Evolutionary conservation across 768 basidiomycete genomes (phyloP).

Genomic region (Suillus lakei): DNA sequence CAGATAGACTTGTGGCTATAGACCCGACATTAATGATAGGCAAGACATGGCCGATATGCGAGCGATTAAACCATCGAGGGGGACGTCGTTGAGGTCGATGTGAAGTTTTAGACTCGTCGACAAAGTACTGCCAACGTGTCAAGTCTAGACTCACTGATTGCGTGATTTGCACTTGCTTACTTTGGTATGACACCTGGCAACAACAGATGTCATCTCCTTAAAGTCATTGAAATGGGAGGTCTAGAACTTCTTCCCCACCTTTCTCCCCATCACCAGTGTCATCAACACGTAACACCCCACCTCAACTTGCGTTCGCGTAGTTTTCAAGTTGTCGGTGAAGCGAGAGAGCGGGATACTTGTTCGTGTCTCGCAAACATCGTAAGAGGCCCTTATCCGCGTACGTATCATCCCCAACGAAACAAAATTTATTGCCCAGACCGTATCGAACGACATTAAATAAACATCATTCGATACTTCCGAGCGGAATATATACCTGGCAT

Average conservation of each 20-base stretch:
- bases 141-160: not conserved
- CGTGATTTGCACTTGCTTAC: not conserved
- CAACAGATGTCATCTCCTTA: not conserved
- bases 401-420: conserved; percentile 12
- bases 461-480: conserved; percentile 20
- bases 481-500: conserved; percentile 24
- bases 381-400: conserved; percentile 3
- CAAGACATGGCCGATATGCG: too few relatives aligned
- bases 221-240: not conserved
- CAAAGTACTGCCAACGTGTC: not conserved
- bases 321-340: conserved; percentile 1
- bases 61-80: too few relatives aligned
- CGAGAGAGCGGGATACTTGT: not conserved
- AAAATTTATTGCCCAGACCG: not conserved
- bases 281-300: not conserved
- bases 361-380: not conserved
- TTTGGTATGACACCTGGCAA: not conserved
- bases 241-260: conserved; percentile 4
- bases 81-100: not conserved
- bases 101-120: too few relatives aligned
- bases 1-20: too few relatives aligned
- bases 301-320: not conserved
- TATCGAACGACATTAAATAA: conserved; percentile 14
- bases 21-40: too few relatives aligned
- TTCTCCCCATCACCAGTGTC: conserved; percentile 2